phyloP scores from a whole-genome alignment of 768 basidiomycete species.

The Trametes cinnabarina region DNA sequence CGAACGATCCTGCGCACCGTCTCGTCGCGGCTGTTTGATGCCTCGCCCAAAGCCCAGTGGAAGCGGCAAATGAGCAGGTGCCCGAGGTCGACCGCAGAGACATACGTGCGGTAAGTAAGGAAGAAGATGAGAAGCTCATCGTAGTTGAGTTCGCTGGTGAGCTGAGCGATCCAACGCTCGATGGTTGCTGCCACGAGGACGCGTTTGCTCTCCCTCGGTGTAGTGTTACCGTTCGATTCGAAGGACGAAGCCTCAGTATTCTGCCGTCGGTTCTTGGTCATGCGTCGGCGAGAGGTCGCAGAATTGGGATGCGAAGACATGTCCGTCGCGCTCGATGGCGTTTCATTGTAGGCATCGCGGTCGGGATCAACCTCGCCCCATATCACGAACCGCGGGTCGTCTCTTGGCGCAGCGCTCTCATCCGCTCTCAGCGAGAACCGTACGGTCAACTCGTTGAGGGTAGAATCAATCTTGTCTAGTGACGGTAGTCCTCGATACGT shows the following conservation, averaged over 20 bases:
- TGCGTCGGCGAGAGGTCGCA: conserved; percentile 6
- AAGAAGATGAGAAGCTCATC: conserved; percentile 89
- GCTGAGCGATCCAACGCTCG: conserved; percentile 89
- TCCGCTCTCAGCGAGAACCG: conserved; percentile 67
- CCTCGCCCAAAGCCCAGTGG: conserved; percentile 75
- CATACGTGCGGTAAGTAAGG: conserved; percentile 86
- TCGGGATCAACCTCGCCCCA: conserved; percentile 65
- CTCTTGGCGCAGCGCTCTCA: conserved; percentile 68
- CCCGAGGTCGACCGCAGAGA: conserved; percentile 74
- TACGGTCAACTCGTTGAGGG: conserved; percentile 59
- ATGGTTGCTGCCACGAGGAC: conserved; percentile 87
- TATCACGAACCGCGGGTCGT: conserved; percentile 89
- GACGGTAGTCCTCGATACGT: conserved; percentile 75
- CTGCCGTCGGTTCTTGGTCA: conserved; percentile 31
- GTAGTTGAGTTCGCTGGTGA: conserved; percentile 83
- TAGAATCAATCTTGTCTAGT: conserved; percentile 61
- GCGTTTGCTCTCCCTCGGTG: conserved; percentile 34
- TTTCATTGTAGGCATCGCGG: conserved; percentile 15
- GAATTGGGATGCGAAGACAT: conserved; percentile 22
- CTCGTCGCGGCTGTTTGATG: conserved; percentile 57
- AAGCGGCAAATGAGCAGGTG: conserved; percentile 84
- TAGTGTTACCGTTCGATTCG: background rate
- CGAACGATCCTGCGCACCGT: conserved; percentile 73
- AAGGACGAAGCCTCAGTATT: background rate
- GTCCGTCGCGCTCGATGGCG: conserved; percentile 12